Evolutionary conservation across 75 land plant species (phyloP).

Genomic region (Pinus tabuliformis): DNA sequence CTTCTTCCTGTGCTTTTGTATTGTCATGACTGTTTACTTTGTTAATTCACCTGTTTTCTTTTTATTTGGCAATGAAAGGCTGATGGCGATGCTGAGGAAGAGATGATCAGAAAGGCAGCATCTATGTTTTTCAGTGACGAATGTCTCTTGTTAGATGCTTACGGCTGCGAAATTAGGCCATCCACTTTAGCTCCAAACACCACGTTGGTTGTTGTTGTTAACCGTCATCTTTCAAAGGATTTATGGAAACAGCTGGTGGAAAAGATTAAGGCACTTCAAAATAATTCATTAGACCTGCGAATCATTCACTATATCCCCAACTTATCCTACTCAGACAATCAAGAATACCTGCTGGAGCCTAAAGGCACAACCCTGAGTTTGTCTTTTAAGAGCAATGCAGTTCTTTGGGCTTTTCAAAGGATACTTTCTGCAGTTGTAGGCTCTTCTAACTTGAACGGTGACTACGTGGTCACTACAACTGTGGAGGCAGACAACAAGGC

Average conservation of each 20-base stretch:
- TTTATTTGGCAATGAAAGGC: too few species aligned
- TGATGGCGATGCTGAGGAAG: neutral
- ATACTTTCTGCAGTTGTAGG: neutral
- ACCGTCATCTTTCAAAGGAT: neutral
- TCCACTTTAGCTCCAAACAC: neutral
- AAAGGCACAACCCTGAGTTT: neutral
- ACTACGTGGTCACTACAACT: neutral
- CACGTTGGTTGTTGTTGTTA: neutral
- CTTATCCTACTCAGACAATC: neutral
- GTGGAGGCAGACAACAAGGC: neutral
- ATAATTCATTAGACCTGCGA: neutral
- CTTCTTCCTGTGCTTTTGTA: too few species aligned
- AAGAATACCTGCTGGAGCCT: neutral
- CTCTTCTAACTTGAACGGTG: neutral
- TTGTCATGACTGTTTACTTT: too few species aligned
- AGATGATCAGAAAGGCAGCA: neutral
- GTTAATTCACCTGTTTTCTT: too few species aligned
- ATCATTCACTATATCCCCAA: neutral
- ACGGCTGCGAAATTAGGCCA: neutral
- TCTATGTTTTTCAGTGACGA: neutral
- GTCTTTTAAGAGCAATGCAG: neutral
- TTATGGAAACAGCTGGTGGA: neutral
- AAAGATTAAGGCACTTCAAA: neutral
- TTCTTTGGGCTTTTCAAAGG: neutral
- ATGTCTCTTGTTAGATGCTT: neutral